Conservation (phyloP, 768 basidiomycete species). For the Mycena metata region DNA sequence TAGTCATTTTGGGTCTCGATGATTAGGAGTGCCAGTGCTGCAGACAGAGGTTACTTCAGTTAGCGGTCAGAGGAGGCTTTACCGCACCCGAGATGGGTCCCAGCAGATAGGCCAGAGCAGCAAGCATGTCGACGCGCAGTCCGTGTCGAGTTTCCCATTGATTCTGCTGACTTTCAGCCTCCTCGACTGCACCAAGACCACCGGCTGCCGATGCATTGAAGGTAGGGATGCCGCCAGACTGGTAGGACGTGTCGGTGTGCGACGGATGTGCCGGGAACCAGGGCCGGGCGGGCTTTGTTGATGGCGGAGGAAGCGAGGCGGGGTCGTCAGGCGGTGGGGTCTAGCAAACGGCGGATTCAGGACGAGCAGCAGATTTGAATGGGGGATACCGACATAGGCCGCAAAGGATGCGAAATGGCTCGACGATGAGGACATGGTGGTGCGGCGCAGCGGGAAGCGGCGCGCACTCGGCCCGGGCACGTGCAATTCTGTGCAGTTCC, state of each 20-base stretch:
- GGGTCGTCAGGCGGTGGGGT: conserved; percentile 73
- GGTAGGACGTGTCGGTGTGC: conserved; percentile 65
- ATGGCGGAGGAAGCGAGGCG: conserved; percentile 44
- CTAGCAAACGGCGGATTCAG: conserved; percentile 46
- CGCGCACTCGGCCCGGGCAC: not conserved
- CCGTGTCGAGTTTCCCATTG: conserved; percentile 81
- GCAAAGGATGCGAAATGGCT: conserved; percentile 67
- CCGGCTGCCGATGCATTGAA: conserved; percentile 61
- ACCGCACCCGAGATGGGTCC: conserved; percentile 82
- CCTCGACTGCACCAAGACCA: conserved; percentile 54
- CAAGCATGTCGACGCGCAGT: conserved; percentile 75
- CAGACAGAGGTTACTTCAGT: conserved; percentile 1
- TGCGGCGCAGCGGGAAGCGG: not conserved
- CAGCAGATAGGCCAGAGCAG: conserved; percentile 73
- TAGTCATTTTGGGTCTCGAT: conserved; percentile 84
- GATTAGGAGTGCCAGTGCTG: conserved; percentile 76
- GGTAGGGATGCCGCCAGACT: conserved; percentile 75
- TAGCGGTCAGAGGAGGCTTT: conserved; percentile 2
- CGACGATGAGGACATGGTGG: conserved; percentile 52
- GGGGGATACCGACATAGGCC: conserved; percentile 63
- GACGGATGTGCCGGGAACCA: conserved; percentile 65
- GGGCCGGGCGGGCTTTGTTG: conserved; percentile 52
- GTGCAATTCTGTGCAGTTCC: conserved; percentile 48
- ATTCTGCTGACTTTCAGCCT: conserved; percentile 59
- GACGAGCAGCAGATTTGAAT: not conserved